Evolutionary conservation across 2,329 filamentous ascomycete genomes (phyloP).

Genomic region (Calonectria pauciramosa): DNA sequence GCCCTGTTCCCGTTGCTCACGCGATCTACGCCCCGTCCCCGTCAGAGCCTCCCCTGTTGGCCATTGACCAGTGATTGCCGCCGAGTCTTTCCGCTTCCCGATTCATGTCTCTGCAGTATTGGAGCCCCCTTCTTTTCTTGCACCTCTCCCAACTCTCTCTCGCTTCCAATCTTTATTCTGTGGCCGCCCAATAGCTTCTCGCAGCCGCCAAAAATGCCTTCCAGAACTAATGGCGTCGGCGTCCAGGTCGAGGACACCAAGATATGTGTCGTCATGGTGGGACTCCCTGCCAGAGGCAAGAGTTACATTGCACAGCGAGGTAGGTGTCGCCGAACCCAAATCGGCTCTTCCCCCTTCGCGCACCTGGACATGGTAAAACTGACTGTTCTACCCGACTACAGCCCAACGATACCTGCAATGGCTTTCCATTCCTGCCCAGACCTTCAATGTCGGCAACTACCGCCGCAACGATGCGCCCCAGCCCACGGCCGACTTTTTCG

Average conservation of each 20-base stretch:
- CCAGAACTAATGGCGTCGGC: slow-evolving; percentile 74
- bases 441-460: slow-evolving; percentile 98
- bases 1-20: slow-evolving; percentile 34
- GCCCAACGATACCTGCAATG: slow-evolving; percentile 95
- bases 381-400: slow-evolving; percentile 51
- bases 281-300: slow-evolving; percentile 94
- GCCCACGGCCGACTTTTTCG: slow-evolving; percentile 95
- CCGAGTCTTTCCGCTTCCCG: slow-evolving; percentile 18
- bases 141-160: slow-evolving; percentile 22
- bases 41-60: slow-evolving; percentile 19
- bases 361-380: slow-evolving; percentile 16
- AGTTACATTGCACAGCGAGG: slow-evolving; percentile 98
- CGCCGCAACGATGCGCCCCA: slow-evolving; percentile 91
- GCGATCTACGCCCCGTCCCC: slow-evolving; percentile 20
- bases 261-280: slow-evolving; percentile 99
- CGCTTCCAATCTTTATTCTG: slow-evolving; percentile 2
- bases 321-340: slow-evolving; percentile 56
- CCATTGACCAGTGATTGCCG: slow-evolving; percentile 33
- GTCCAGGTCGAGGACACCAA: slow-evolving; percentile 94
- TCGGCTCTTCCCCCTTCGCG: background rate
- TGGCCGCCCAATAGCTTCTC: slow-evolving; percentile 33
- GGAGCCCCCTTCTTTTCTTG: slow-evolving; percentile 34
- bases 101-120: slow-evolving; percentile 47
- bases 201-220: slow-evolving; percentile 56
- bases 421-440: slow-evolving; percentile 93